A percentile compares a stretch with the other conserved stretches of the same genome.
Evolutionary conservation across 345 rosid species (phyloP).

Genomic region (Rubroshorea leprosula): DNA sequence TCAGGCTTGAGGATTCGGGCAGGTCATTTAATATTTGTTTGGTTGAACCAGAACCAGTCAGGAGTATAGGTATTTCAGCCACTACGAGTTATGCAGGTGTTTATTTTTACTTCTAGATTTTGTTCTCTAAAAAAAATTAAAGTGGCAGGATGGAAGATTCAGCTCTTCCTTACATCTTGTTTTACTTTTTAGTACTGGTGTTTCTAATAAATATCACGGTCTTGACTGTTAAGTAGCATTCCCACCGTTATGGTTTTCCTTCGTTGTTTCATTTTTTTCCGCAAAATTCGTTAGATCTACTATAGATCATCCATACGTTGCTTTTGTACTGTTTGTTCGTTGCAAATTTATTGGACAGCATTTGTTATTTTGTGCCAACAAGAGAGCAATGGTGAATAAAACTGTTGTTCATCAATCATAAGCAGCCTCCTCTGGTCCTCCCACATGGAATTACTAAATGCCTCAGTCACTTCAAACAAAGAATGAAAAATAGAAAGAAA

Average conservation of each 20-base stretch:
- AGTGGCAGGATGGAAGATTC: neutral
- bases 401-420: too few species aligned
- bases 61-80: neutral
- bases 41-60: neutral
- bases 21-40: neutral
- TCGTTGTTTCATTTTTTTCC: neutral
- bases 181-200: neutral
- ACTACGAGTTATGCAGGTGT: neutral
- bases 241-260: too few species aligned
- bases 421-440: too few species aligned
- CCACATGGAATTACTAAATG: too few species aligned
- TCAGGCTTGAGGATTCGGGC: constrained; percentile 1
- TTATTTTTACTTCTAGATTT: neutral
- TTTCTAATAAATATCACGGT: neutral
- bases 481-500: too few species aligned
- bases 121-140: neutral
- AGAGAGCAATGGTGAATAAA: too few species aligned
- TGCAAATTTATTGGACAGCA: too few species aligned
- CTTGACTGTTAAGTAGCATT: neutral
- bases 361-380: too few species aligned
- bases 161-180: neutral
- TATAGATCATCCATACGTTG: too few species aligned
- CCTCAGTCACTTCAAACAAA: too few species aligned
- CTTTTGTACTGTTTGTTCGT: too few species aligned
- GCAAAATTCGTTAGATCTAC: too few species aligned